Evolutionary conservation across 495 filamentous ascomycete species (phyloP), one percentile per base, ranked within the genome.

Genomic region (Penicilliopsis zonata): DNA sequence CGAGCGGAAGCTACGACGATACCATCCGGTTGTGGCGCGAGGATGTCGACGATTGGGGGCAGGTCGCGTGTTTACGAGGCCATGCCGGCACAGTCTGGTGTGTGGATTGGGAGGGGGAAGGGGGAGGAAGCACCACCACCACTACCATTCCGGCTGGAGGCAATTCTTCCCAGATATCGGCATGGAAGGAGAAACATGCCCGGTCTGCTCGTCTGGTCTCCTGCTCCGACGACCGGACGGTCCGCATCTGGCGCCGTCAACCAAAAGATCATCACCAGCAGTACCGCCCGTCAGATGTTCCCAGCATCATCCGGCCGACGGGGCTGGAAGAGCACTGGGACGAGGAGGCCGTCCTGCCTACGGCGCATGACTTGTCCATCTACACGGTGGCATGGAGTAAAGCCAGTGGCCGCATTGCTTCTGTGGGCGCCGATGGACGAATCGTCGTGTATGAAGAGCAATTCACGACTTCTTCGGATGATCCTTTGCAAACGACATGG

Each of bases 1-100:
- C 84, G 4, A 85, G 78, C 43, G 80, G 65, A 9, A 88, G 82
- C 44, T 98, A 98, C 47, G 90, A 98, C 44, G 82, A 98, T 42
- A 90, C 80, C 9, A 76, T 94, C 17, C 61, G 90, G 38, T 47
- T 96, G 21, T 98, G 86, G 76, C 61, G 80, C 18, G 88, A 94
- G 63, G 88, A 94, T 57, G 61, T 70, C 15, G 85, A 94, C 40
- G 90, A 96, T 51, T 96, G 88, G 90, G 75, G 76, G 6, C 88
- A 86, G 41, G 78, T 90, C n/a, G 70, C 76, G n/a, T 67, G 82
- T 30, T 52, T 94, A 13, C 70, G 75, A 41, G 85, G 78, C 0
- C 86, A 94, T 53, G 57, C 55, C 31, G 61, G 66, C 0, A 98
- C 90, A 6, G 88, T 96, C 5, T 98, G 90, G 90, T 77, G 69